Base-by-base conservation (phyloP, 139 green algal genomes). In the Coccomyxa sp. region DNA sequence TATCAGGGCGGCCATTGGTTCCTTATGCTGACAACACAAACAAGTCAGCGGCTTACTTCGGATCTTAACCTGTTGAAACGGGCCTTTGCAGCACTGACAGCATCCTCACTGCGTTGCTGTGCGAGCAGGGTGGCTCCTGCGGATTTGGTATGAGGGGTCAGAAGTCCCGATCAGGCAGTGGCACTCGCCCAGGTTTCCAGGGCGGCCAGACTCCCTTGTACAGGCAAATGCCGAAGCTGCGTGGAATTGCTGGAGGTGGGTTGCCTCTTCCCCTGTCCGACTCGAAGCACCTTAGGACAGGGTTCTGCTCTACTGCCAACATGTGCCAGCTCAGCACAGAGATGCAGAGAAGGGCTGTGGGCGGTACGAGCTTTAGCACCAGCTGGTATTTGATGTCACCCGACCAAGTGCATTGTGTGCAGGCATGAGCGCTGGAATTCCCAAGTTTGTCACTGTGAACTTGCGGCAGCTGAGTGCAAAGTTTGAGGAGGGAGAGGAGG, bases 171-270 rank as follows among this genome's bases (percentile, higher is more conserved):
- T 96, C 93, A 58, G 97, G 97, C 75, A 85, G 90, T 32, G 88
- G 92, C 79, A 90, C 91, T 27, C 88, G 96, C 31, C 88, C 95
- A 31, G 97, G 97, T 38, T 99, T 99, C 90, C 96, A 99, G 91
- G 97, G 97, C 82, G 97, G 97, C 31, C 97, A 99, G 92, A 99
- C 89, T 23, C 94, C 97, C 0, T 92, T 99, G 31, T 99, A 99
- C 93, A 88, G 97, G 38, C 89, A 94, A 12, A 89, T 99, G 59
- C 97, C 97, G 66, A 99, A 99, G 93, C 90, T 99, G 18, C 93
- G 91, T 79, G 97, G 97, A 87, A 99, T 99, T 92, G 95, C 94
- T 14, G 97, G 97, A 87, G 96, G 95, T 96, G 58, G 85, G 91
- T n/a, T 51, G 38, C 38, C 38, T 51, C 3, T 51, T 51, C 38